Evolutionary conservation across 352 stramenopile genomes (phyloP), one percentile per base, ranked within the genome.

Genomic region (Phytophthora aleatoria): DNA sequence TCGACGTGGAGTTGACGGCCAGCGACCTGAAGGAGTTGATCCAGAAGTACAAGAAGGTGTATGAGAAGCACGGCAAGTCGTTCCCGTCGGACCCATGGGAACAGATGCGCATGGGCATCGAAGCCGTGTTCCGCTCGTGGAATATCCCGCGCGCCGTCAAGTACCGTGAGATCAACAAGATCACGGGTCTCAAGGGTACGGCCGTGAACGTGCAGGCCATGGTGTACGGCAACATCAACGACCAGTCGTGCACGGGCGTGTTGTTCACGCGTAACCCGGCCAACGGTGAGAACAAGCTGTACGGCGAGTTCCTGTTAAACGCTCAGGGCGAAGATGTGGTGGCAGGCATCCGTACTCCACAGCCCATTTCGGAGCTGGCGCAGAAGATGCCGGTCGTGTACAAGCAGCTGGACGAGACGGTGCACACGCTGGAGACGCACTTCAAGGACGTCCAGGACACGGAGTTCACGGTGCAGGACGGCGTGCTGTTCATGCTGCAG

Each of bases 91-190:
- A 71, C 50, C 63, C 57, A 15, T 70, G 62, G 62, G 62, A 70
- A 50, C 62, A 66, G 50, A 66, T 70, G 62, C 55, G 55, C 35
- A 70, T 70, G 62, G 62, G 62, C 42, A 70, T 70, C 20, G 62
- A 70, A 57, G 62, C 62, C 49, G 62, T 70, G 12, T 70, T 70
- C 62, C 62, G 35, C 33, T 70, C 55, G 55, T 65, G 62, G 56
- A 70, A 70, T 50, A 70, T 66, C 62, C 62, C 62, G 42, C 62
- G 62, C 43, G 62, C 62, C 24, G 57, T 70, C 49, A 70, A 66
- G 36, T 66, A 70, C 55, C 62, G 62, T 50, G 56, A 66, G 44
- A 70, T 71, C 51, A 67, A 71, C 63, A 71, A 67, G 43, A 71
- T 71, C 50, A 67, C 56, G 35, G 63, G 50, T 11, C 50, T 71